phyloP scores from a whole-genome alignment of 148 eudicot species.

The Silene latifolia region DNA sequence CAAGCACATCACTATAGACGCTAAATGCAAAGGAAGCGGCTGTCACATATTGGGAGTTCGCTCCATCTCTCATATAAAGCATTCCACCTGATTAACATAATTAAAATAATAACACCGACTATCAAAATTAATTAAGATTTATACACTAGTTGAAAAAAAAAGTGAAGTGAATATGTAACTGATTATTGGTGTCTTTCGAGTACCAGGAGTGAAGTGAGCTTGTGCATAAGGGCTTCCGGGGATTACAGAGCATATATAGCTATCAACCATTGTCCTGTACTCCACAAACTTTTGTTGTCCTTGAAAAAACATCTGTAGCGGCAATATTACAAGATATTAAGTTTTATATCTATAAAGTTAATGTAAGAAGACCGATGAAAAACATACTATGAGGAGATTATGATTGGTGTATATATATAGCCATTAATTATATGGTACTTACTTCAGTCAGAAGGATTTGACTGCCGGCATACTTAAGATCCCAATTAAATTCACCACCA shows the following conservation, averaged over 20 bases:
- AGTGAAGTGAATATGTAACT: neutral
- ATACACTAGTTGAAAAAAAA: too few species aligned
- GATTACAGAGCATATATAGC: constrained; percentile 55
- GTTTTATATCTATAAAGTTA: too few species aligned
- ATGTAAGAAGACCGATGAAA: too few species aligned
- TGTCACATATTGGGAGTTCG: constrained; percentile 78
- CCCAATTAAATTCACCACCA: constrained; percentile 83
- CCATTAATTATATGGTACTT: constrained; percentile 8
- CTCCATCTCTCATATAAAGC: constrained; percentile 82
- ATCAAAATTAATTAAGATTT: too few species aligned
- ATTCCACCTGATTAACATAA: constrained; percentile 50
- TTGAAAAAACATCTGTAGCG: constrained; percentile 47
- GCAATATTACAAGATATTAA: too few species aligned
- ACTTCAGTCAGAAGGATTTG: constrained; percentile 75
- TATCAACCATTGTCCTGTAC: constrained; percentile 58
- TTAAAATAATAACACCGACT: neutral
- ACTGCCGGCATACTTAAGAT: constrained; percentile 80
- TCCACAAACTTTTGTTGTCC: constrained; percentile 48
- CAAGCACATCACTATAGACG: constrained; percentile 62
- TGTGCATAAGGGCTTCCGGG: constrained; percentile 75
- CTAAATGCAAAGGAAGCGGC: constrained; percentile 58
- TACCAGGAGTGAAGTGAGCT: constrained; percentile 64
- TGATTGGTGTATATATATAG: neutral
- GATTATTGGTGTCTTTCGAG: neutral
- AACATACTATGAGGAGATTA: too few species aligned